A percentile compares a stretch with the other conserved stretches of the same genome.
phyloP scores from a whole-genome alignment of 1,284 basidiomycete species.

The Sutorius eximius region DNA sequence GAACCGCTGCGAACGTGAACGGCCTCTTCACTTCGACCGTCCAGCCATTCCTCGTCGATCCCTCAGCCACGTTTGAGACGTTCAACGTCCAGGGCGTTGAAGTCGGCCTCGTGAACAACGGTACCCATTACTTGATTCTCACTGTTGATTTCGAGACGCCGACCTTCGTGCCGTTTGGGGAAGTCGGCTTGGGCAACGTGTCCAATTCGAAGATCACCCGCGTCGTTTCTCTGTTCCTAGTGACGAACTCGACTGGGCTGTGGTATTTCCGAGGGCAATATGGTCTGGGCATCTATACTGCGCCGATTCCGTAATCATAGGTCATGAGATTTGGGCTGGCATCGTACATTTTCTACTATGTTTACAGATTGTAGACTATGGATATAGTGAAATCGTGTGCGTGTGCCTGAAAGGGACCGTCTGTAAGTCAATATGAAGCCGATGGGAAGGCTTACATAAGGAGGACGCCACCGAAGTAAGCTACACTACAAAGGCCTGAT shows the following conservation, averaged over 20 bases:
- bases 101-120: conserved; percentile 24
- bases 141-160: conserved; percentile 8
- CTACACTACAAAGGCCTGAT: neutral
- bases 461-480: too few relatives aligned
- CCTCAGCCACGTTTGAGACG: neutral
- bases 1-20: conserved; percentile 13
- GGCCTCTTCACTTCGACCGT: conserved; percentile 6
- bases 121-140: conserved; percentile 24
- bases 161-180: conserved; percentile 19
- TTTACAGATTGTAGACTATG: too few relatives aligned
- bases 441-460: neutral
- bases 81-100: conserved; percentile 25
- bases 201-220: conserved; percentile 14
- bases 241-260: too few relatives aligned
- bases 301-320: too few relatives aligned
- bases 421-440: neutral
- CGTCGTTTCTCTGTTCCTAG: too few relatives aligned
- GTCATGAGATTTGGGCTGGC: too few relatives aligned
- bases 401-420: too few relatives aligned
- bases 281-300: too few relatives aligned
- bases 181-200: conserved; percentile 18
- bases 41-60: conserved; percentile 25
- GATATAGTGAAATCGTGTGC: too few relatives aligned
- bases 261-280: too few relatives aligned
- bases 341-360: too few relatives aligned